Percentiles rank a stretch among this genome's conserved stretches.
Evolutionary conservation across 2,329 filamentous ascomycete genomes (phyloP).

Genomic region (Ceratocystis huliohia): DNA sequence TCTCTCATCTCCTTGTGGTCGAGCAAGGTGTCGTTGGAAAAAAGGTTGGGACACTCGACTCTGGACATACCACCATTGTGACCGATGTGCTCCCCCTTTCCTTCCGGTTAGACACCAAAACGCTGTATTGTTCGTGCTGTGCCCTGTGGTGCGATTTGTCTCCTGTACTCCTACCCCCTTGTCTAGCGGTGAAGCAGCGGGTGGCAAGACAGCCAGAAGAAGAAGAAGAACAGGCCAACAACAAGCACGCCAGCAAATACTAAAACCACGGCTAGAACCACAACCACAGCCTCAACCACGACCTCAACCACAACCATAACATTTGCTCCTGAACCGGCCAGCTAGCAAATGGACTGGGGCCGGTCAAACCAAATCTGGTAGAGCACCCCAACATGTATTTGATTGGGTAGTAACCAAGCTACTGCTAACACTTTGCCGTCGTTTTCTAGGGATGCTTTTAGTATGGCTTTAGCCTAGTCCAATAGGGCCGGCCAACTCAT

Average conservation of each 20-base stretch:
- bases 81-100: background rate
- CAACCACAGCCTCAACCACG: too few relatives aligned
- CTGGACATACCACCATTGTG: background rate
- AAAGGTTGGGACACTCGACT: background rate
- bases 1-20: background rate
- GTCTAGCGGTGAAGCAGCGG: background rate
- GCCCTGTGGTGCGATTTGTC: too few relatives aligned
- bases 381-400: background rate
- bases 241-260: background rate
- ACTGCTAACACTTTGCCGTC: background rate
- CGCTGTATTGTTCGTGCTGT: background rate
- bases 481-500: background rate
- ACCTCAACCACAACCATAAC: too few relatives aligned
- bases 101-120: background rate
- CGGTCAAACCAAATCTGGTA: background rate
- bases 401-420: background rate
- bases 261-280: too few relatives aligned
- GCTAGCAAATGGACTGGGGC: background rate
- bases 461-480: background rate
- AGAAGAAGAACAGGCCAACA: background rate
- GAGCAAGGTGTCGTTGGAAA: background rate
- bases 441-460: background rate
- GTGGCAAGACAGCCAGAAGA: background rate
- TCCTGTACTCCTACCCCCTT: background rate
- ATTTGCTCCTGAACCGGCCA: background rate